A percentile compares a stretch with the other conserved stretches of the same genome.
Conservation (phyloP, 768 basidiomycete genomes). For the Obba rivulosa region DNA sequence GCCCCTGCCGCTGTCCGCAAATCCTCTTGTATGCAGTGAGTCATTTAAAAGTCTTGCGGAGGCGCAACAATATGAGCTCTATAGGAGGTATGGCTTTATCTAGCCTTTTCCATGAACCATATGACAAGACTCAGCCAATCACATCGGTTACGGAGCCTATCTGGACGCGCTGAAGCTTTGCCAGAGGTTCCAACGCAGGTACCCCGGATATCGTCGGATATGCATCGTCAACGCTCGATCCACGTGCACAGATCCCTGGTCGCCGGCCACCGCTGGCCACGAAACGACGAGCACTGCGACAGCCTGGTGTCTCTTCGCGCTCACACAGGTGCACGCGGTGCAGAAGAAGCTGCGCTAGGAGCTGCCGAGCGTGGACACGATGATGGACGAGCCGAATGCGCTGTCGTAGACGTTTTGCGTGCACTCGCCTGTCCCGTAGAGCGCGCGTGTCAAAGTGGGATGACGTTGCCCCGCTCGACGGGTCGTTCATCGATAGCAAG, state of each 20-base stretch:
- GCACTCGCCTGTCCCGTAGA: conserved; percentile 44
- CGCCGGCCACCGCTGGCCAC: conserved; percentile 32
- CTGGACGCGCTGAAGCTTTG: too few species aligned
- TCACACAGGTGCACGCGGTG: conserved; percentile 30
- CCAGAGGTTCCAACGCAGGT: conserved; percentile 21
- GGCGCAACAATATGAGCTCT: too few species aligned
- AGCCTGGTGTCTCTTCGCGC: conserved; percentile 32
- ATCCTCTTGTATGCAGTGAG: too few species aligned
- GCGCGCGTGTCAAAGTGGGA: conserved; percentile 40
- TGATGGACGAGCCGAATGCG: conserved; percentile 63
- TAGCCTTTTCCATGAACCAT: too few species aligned
- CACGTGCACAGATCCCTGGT: not conserved
- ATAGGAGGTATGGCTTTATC: too few species aligned
- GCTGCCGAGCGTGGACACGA: conserved; percentile 34
- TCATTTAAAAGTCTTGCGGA: too few species aligned
- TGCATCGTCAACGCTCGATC: not conserved
- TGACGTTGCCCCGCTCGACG: conserved; percentile 47
- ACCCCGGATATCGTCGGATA: not conserved
- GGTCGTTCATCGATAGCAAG: conserved; percentile 20
- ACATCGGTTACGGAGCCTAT: too few species aligned
- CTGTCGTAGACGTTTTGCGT: conserved; percentile 60
- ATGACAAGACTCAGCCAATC: too few species aligned
- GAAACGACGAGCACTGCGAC: conserved; percentile 37
- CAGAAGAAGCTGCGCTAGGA: conserved; percentile 38
- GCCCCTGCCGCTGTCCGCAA: too few species aligned